Percentiles rank a stretch among this genome's conserved stretches.
Conservation (phyloP, 768 basidiomycete genomes). For the Leccinum subgranulosum region DNA sequence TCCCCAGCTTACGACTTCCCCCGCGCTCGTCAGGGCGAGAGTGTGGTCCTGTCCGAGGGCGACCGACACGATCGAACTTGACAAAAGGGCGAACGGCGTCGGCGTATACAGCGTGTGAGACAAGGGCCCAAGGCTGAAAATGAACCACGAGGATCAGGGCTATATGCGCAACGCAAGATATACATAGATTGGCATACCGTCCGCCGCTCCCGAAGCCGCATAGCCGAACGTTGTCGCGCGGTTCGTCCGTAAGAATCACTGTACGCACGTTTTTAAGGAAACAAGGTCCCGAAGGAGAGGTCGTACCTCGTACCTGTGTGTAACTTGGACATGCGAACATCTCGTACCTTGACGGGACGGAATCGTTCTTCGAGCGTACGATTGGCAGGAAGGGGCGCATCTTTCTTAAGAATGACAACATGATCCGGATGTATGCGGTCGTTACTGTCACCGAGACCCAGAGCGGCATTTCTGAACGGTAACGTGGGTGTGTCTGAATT, state of each 20-base stretch:
- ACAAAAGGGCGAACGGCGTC: constrained; percentile 54
- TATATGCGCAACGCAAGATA: not conserved
- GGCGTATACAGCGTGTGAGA: constrained; percentile 79
- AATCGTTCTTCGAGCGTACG: constrained; percentile 48
- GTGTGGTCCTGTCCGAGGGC: constrained; percentile 96
- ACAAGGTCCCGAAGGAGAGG: not conserved
- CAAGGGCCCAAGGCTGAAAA: constrained; percentile 61
- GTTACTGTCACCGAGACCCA: constrained; percentile 79
- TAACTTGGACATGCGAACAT: constrained; percentile 80
- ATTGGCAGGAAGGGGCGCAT: constrained; percentile 7
- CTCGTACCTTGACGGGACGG: constrained; percentile 56
- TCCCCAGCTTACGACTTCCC: constrained; percentile 90
- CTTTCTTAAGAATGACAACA: constrained; percentile 45
- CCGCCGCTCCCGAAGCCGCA: constrained; percentile 92
- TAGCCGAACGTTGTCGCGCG: constrained; percentile 67
- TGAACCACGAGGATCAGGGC: not conserved
- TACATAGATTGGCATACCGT: constrained; percentile 49
- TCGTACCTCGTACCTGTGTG: constrained; percentile 63
- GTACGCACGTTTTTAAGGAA: not conserved
- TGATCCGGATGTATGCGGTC: constrained; percentile 81
- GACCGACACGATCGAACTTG: constrained; percentile 57
- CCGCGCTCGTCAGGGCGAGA: constrained; percentile 72
- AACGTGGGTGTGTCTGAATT: not conserved
- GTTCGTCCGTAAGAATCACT: constrained; percentile 71
- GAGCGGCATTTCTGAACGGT: constrained; percentile 66